A percentile compares a stretch with the other conserved stretches of the same genome.
Evolutionary conservation across 148 eudicot species (phyloP).

Genomic region (Persicaria tinctoria): DNA sequence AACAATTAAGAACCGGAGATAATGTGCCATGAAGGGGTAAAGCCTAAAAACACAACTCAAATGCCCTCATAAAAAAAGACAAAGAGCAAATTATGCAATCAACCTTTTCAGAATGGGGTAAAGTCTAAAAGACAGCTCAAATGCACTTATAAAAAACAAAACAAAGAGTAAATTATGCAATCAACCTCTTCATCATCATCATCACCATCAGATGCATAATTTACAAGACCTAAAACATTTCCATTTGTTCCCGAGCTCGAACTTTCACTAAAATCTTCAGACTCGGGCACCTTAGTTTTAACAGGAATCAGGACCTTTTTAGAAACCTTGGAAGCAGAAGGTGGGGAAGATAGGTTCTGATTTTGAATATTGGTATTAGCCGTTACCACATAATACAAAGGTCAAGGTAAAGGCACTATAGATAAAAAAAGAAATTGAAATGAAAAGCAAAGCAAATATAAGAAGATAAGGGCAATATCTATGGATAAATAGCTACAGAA

Average conservation of each 20-base stretch:
- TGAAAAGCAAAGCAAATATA: background rate
- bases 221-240: slow-evolving; percentile 77
- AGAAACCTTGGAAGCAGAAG: slow-evolving; percentile 48
- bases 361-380: slow-evolving; percentile 29
- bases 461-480: too few species aligned
- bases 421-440: slow-evolving; percentile 10
- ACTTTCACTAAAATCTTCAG: slow-evolving; percentile 49
- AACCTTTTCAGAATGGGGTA: too few species aligned
- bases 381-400: slow-evolving; percentile 9
- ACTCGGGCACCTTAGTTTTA: slow-evolving; percentile 34
- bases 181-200: slow-evolving; percentile 41
- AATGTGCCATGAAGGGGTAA: too few species aligned
- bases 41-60: too few species aligned
- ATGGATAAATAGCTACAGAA: too few species aligned
- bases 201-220: slow-evolving; percentile 82
- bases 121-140: too few species aligned
- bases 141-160: too few species aligned
- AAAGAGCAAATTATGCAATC: too few species aligned
- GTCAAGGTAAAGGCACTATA: slow-evolving; percentile 9
- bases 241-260: slow-evolving; percentile 61
- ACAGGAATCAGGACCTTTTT: slow-evolving; percentile 56
- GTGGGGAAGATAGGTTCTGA: slow-evolving; percentile 25
- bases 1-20: too few species aligned
- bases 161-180: too few species aligned
- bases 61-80: too few species aligned